Evolutionary conservation across 1,284 basidiomycete genomes (phyloP), one percentile per base, ranked within the genome.

Genomic region (Erythrobasidium hasegawianum): DNA sequence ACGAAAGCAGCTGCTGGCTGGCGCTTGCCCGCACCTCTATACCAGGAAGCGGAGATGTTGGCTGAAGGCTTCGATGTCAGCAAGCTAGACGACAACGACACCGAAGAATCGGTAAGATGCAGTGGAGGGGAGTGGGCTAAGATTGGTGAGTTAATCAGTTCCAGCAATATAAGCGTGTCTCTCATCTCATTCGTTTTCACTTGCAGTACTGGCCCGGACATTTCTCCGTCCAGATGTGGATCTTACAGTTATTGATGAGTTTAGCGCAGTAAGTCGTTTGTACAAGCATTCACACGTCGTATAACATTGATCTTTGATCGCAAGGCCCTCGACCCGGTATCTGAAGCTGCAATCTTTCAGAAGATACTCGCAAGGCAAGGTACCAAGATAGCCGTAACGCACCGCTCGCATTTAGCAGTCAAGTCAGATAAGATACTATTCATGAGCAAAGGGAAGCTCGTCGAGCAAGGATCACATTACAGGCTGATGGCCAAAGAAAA

Each of bases 381-480:
- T 16, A 47, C 43, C 22, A 47, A 47, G 16, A 24, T 47, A 24
- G 43, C 43, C 8, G 43, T 47, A 4, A 47, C 43, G 16, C 43
- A 47, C 16, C 16, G 43, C 33, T 65, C 58, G 20, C 62, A 65
- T 29, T 45, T 65, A 10, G 62, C 62, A 20, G 55, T 27, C 24
- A 56, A 49, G 10, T 57, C 55, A 38, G 55, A 65, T n/a, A 24
- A 49, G 7, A 65, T 65, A 27, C 33, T 65, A 10, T 57, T 65
- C 43, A 40, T 65, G 43, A 18, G 49, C 24, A 47, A 58, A 16
- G 62, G 62, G n/a, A 40, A 65, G 27, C 45, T 65, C 7, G 41
- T 57, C 10, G 62, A 65, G 47, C 40, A 57, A 16, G 62, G 62
- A n/a, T 27, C 27, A 2, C 62, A 65, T 45, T 38, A 47, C 16